Evolutionary conservation across 176 grass and related monocot species (phyloP).

Genomic region (Musa beccarii): DNA sequence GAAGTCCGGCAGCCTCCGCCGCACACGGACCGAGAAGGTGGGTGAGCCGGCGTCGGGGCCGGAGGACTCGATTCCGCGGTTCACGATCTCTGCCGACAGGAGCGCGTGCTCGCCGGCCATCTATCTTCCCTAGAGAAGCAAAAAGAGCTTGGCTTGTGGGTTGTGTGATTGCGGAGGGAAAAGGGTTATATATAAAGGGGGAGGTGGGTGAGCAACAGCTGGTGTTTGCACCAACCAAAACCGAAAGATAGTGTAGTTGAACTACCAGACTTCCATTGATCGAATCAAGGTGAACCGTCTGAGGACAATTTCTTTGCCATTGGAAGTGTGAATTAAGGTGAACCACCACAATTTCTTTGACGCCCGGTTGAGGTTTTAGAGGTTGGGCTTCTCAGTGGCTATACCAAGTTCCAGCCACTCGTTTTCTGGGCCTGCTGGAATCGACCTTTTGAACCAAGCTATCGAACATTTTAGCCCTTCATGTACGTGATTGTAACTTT

Average conservation of each 20-base stretch:
- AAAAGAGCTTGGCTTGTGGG: neutral
- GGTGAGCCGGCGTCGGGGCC: slow-evolving; percentile 85
- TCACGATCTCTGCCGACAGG: slow-evolving; percentile 92
- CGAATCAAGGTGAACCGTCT: too few species aligned
- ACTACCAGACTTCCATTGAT: slow-evolving; percentile 12
- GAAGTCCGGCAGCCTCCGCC: slow-evolving; percentile 85
- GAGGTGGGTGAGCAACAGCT: slow-evolving; percentile 35
- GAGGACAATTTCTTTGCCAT: too few species aligned
- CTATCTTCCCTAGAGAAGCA: neutral
- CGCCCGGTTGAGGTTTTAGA: too few species aligned
- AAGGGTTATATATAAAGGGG: slow-evolving; percentile 4
- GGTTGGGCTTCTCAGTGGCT: too few species aligned
- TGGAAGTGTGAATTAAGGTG: too few species aligned
- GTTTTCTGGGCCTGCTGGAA: too few species aligned
- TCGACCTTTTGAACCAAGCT: too few species aligned
- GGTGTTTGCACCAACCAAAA: slow-evolving; percentile 35
- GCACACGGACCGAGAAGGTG: slow-evolving; percentile 86
- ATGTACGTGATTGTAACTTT: too few species aligned
- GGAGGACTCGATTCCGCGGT: slow-evolving; percentile 80
- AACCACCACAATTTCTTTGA: too few species aligned
- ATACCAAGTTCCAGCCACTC: too few species aligned
- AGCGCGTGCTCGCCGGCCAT: slow-evolving; percentile 75
- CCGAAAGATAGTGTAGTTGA: neutral
- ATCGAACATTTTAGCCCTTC: too few species aligned
- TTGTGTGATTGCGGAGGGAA: neutral